Evolutionary conservation across 805 yeast species (phyloP).

Genomic region (Yarrowia sp.): DNA sequence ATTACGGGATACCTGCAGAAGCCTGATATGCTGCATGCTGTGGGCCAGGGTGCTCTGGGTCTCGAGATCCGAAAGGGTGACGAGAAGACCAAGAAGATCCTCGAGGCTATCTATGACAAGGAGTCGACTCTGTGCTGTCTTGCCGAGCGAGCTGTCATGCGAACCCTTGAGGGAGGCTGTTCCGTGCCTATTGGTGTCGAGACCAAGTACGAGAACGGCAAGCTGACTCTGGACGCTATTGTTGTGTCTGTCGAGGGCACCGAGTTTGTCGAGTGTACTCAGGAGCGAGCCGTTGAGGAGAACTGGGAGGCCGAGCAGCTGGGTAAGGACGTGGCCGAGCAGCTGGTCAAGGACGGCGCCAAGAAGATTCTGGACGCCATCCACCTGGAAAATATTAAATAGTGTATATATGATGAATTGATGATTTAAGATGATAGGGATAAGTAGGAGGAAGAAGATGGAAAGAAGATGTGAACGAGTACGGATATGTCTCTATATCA

Average conservation of each 20-base stretch:
- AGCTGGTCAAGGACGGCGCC: constrained; percentile 78
- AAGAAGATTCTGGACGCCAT: constrained; percentile 80
- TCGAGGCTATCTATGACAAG: constrained; percentile 67
- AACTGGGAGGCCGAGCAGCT: constrained; percentile 69
- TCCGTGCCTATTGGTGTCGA: constrained; percentile 96
- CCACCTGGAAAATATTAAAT: constrained; percentile 51
- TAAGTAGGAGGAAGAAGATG: no score
- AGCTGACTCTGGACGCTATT: constrained; percentile 66
- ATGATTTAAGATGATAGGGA: neutral
- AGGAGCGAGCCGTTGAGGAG: constrained; percentile 52
- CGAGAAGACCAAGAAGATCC: constrained; percentile 60
- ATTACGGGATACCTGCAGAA: constrained; percentile 74
- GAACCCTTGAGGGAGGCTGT: constrained; percentile 95
- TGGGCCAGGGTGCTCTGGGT: constrained; percentile 99
- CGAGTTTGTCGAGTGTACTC: constrained; percentile 65
- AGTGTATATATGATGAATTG: constrained; percentile 32
- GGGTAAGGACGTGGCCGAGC: constrained; percentile 73
- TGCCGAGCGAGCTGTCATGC: constrained; percentile 88
- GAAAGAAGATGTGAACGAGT: no score
- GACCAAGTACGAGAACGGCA: constrained; percentile 58
- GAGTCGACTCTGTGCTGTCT: constrained; percentile 72
- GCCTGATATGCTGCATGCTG: constrained; percentile 91
- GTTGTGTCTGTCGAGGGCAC: constrained; percentile 88
- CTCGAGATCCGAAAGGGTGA: constrained; percentile 84
- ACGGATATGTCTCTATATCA: no score